These are phyloP conservation scores for Meyerozyma elateridarum DNA, from an alignment of 1,139 yeast species.

Conservation along the genomic window DNA sequence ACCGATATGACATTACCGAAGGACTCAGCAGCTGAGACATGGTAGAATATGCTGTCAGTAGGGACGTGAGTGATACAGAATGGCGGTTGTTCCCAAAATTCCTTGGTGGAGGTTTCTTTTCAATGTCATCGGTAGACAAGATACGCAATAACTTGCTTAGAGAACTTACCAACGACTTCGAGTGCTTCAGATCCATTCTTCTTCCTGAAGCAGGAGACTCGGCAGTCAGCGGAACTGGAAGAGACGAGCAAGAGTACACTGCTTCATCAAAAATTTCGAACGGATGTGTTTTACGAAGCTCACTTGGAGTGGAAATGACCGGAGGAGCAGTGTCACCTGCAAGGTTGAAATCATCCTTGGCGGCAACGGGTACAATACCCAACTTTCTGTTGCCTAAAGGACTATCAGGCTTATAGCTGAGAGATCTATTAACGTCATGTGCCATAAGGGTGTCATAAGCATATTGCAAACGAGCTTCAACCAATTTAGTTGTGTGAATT, in stretches of 20 bases:
- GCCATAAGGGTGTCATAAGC: constrained; percentile 20
- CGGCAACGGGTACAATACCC: constrained; percentile 35
- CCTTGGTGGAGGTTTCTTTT: constrained; percentile 6
- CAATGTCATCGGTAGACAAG: constrained; percentile 30
- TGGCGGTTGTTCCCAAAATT: constrained; percentile 17
- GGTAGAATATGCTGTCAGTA: constrained; percentile 31
- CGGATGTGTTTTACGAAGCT: constrained; percentile 50
- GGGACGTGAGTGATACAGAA: constrained; percentile 37
- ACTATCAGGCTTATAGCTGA: constrained; percentile 34
- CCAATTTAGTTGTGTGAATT: constrained; percentile 26
- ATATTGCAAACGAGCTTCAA: constrained; percentile 26
- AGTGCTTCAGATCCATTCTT: constrained; percentile 7
- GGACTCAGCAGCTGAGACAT: constrained; percentile 43
- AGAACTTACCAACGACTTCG: constrained; percentile 31
- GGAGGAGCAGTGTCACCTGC: constrained; percentile 13
- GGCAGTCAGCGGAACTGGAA: constrained; percentile 19
- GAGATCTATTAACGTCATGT: constrained; percentile 9
- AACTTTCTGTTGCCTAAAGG: constrained; percentile 51
- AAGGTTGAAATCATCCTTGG: constrained; percentile 21
- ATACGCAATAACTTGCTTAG: constrained; percentile 36
- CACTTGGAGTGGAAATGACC: constrained; percentile 25
- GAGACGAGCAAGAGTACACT: constrained; percentile 52
- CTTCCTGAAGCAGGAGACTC: constrained; percentile 5
- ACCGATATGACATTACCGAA: constrained; percentile 37
- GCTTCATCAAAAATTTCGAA: constrained; percentile 77